Percentiles rank a stretch among this genome's conserved stretches.
Conservation (phyloP, 257 asterid species). For the Gentiana straminea region DNA sequence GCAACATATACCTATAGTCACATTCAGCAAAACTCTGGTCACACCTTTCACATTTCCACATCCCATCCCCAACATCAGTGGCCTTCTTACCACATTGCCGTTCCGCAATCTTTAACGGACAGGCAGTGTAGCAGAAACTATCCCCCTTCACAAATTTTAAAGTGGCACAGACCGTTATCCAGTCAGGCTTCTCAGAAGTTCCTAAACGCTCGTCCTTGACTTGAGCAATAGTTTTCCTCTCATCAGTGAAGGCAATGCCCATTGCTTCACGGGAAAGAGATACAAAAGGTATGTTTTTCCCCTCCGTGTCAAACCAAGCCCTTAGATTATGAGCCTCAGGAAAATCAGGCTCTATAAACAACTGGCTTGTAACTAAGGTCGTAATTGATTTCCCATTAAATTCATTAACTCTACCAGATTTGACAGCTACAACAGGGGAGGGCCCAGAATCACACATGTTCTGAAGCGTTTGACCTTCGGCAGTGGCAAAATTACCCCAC, state of each 20-base stretch:
- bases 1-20: conserved; percentile 81
- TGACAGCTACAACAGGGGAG: conserved; percentile 76
- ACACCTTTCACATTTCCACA: conserved; percentile 79
- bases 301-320: conserved; percentile 65
- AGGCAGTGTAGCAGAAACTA: conserved; percentile 70
- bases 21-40: conserved; percentile 61
- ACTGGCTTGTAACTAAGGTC: conserved; percentile 51
- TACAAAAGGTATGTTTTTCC: conserved; percentile 47
- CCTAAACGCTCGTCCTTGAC: conserved; percentile 83
- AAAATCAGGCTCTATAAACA: conserved; percentile 76
- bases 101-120: conserved; percentile 67
- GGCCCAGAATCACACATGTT: conserved; percentile 64
- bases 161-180: conserved; percentile 73
- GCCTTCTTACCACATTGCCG: conserved; percentile 87
- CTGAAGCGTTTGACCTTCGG: conserved; percentile 80
- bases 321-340: conserved; percentile 60
- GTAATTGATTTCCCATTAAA: conserved; percentile 86
- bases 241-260: conserved; percentile 41
- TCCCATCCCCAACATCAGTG: conserved; percentile 74
- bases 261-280: conserved; percentile 58
- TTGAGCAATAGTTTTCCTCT: conserved; percentile 68
- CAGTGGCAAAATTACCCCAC: conserved; percentile 85
- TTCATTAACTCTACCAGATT: conserved; percentile 65
- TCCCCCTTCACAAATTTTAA: conserved; percentile 48
- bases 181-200: conserved; percentile 87